Evolutionary conservation across 2,329 filamentous ascomycete genomes (phyloP).

Genomic region (Thielaviopsis euricoi): DNA sequence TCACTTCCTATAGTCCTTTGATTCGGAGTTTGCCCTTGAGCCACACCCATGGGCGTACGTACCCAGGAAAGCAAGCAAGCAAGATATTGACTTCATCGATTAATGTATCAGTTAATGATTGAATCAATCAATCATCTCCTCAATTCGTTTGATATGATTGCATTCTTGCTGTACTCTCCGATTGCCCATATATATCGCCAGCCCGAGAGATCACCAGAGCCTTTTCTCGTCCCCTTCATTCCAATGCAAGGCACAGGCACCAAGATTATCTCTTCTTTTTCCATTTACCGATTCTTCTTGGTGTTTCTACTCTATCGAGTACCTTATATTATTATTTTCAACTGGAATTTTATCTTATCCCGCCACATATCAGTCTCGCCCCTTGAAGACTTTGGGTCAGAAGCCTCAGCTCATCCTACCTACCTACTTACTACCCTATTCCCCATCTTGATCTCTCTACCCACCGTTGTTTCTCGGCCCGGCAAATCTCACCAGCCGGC

Average conservation of each 20-base stretch:
- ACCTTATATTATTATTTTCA: not conserved
- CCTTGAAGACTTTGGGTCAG: not conserved
- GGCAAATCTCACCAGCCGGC: not conserved
- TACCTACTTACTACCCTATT: too few species aligned
- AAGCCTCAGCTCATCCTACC: not conserved
- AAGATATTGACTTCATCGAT: not conserved
- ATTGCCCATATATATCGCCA: constrained; percentile 10
- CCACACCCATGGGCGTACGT: too few species aligned
- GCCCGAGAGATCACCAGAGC: constrained; percentile 1
- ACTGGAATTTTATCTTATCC: not conserved
- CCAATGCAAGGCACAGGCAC: constrained; percentile 1
- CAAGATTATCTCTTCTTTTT: not conserved
- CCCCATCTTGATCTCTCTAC: not conserved
- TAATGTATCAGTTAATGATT: not conserved
- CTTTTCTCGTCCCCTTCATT: constrained; percentile 11
- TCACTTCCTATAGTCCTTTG: too few species aligned
- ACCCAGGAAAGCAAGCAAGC: too few species aligned
- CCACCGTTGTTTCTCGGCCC: not conserved
- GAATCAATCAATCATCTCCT: too few species aligned
- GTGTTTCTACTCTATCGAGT: not conserved
- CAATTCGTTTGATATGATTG: not conserved
- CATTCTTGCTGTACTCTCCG: not conserved
- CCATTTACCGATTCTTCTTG: not conserved
- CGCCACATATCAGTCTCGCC: not conserved
- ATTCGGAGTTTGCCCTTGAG: too few species aligned